Evolutionary conservation across 23 red algal genomes (phyloP).

Genomic region (Gracilaria domingensis): DNA sequence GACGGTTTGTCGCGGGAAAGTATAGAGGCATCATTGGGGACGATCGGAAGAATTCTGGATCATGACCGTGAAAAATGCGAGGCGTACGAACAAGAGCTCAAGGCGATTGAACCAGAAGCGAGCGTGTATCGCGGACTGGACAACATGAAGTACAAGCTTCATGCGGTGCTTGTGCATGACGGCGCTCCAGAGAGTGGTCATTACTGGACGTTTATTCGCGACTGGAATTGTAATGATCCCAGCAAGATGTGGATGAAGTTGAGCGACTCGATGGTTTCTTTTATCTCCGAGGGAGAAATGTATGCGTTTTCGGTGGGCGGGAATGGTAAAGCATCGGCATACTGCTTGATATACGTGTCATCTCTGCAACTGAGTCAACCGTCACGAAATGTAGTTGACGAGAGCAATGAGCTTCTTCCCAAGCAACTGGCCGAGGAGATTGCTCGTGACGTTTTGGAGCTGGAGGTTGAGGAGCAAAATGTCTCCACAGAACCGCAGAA

Average conservation of each 20-base stretch:
- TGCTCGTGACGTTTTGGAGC: not conserved
- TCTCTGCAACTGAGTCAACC: not conserved
- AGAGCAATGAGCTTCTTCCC: slow-evolving; percentile 52
- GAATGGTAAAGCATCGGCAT: slow-evolving; percentile 76
- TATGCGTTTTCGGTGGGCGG: slow-evolving; percentile 76
- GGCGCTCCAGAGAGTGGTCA: slow-evolving; percentile 88
- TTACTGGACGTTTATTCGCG: slow-evolving; percentile 93
- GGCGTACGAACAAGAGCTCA: slow-evolving; percentile 34
- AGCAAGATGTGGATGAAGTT: slow-evolving; percentile 75
- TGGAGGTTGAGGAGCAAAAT: slow-evolving; percentile 28
- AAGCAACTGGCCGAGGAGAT: slow-evolving; percentile 27
- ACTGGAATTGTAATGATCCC: slow-evolving; percentile 30
- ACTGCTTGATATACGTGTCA: slow-evolving; percentile 87
- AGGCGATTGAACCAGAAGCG: slow-evolving; percentile 47
- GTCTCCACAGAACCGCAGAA: not conserved
- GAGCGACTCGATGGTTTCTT: slow-evolving; percentile 77
- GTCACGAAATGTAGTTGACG: slow-evolving; percentile 16
- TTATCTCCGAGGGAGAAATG: slow-evolving; percentile 82
- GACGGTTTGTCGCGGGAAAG: slow-evolving; percentile 37
- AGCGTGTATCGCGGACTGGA: slow-evolving; percentile 47
- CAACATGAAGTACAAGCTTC: slow-evolving; percentile 74
- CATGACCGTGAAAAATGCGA: slow-evolving; percentile 61
- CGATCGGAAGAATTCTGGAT: slow-evolving; percentile 54
- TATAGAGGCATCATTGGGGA: slow-evolving; percentile 21
- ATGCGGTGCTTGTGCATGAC: slow-evolving; percentile 96